These are phyloP conservation scores for Cladophialophora carrionii DNA, from an alignment of 2,329 filamentous ascomycete genomes.

Conservation along the genomic window DNA sequence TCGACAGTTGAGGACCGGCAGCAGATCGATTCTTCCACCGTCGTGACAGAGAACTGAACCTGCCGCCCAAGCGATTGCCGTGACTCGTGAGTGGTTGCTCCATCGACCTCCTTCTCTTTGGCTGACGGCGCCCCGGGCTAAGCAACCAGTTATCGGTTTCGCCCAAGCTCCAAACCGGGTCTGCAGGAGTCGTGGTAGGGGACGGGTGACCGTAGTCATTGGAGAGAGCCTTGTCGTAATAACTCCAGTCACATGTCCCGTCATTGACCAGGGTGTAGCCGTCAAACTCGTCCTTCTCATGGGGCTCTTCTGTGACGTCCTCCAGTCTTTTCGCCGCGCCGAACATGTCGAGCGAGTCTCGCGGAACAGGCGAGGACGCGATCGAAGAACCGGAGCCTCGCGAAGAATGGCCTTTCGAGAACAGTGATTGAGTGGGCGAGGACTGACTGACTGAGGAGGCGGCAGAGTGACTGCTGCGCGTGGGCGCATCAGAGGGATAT, in stretches of 20 bases:
- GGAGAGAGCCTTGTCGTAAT: constrained; percentile 42
- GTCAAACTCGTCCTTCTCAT: constrained; percentile 33
- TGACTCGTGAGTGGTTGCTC: constrained; percentile 66
- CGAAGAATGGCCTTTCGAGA: constrained; percentile 37
- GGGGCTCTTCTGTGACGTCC: constrained; percentile 77
- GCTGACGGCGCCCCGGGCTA: constrained; percentile 40
- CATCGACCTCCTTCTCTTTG: constrained; percentile 62
- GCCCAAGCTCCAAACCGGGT: constrained; percentile 32
- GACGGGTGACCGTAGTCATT: constrained; percentile 20
- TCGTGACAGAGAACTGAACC: constrained; percentile 59
- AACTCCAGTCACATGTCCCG: constrained; percentile 39
- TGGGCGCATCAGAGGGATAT: constrained; percentile 16
- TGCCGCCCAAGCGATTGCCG: constrained; percentile 66
- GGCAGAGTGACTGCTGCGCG: constrained; percentile 22
- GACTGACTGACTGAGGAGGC: constrained; percentile 28
- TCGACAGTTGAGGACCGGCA: constrained; percentile 55
- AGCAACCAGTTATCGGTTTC: constrained; percentile 29
- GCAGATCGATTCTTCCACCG: constrained; percentile 58
- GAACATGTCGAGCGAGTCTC: constrained; percentile 53
- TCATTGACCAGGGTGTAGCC: constrained; percentile 34
- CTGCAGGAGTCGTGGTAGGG: constrained; percentile 26
- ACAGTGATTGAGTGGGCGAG: constrained; percentile 34
- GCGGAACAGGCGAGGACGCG: constrained; percentile 59
- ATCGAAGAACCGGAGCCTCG: constrained; percentile 57
- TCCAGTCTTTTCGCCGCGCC: constrained; percentile 68